Percentiles rank a stretch among this genome's conserved stretches.
phyloP scores from a whole-genome alignment of 2,329 filamentous ascomycete genomes.

The Aaosphaeria pasadenensis region DNA sequence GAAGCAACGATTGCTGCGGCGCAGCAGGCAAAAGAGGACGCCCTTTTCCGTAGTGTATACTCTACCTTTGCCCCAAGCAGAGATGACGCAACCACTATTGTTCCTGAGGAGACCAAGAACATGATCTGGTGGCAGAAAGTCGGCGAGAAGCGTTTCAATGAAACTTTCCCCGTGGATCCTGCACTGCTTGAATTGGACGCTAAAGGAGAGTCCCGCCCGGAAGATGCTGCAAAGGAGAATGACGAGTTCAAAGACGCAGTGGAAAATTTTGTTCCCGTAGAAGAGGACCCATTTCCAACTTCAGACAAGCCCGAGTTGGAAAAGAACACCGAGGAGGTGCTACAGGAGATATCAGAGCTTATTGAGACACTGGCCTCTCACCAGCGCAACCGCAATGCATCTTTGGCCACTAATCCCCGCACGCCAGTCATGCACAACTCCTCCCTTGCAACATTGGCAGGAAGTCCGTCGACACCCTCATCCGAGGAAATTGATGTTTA shows the following conservation, averaged over 20 bases:
- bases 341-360: slow-evolving; percentile 71
- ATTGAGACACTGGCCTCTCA: slow-evolving; percentile 75
- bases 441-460: slow-evolving; percentile 51
- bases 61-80: slow-evolving; percentile 75
- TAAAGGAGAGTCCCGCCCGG: slow-evolving; percentile 30
- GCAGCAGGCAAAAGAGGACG: slow-evolving; percentile 66
- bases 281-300: slow-evolving; percentile 15
- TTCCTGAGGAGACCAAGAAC: slow-evolving; percentile 65
- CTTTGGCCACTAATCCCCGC: slow-evolving; percentile 63
- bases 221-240: slow-evolving; percentile 37
- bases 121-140: slow-evolving; percentile 74
- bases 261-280: slow-evolving; percentile 33
- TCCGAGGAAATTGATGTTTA: slow-evolving; percentile 60
- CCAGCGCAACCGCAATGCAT: slow-evolving; percentile 74
- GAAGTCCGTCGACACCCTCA: slow-evolving; percentile 64
- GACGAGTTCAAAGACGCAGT: slow-evolving; percentile 37
- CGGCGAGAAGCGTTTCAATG: slow-evolving; percentile 64
- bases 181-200: slow-evolving; percentile 37
- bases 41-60: slow-evolving; percentile 72
- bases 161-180: slow-evolving; percentile 57
- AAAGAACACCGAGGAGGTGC: slow-evolving; percentile 65
- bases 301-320: slow-evolving; percentile 46
- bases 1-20: slow-evolving; percentile 38
- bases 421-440: slow-evolving; percentile 67
- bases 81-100: slow-evolving; percentile 69